Conservation (phyloP, 352 stramenopile genomes). For the Plasmopara halstedii region DNA sequence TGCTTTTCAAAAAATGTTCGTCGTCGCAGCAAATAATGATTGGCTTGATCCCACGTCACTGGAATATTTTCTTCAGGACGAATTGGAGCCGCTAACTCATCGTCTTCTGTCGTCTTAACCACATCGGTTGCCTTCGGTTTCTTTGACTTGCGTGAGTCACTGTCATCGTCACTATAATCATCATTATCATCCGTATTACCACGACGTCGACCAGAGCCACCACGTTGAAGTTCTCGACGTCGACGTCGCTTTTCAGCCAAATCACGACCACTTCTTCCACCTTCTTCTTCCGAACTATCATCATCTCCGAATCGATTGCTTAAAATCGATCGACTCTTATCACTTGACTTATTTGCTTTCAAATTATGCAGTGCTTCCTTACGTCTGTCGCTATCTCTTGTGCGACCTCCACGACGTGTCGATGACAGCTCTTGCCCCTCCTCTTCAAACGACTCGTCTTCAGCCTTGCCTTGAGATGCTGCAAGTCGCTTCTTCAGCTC, state of each 20-base stretch:
- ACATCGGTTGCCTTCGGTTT: constrained; percentile 19
- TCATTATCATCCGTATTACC: constrained; percentile 22
- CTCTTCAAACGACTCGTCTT: constrained; percentile 28
- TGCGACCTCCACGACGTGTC: constrained; percentile 51
- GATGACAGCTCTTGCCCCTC: constrained; percentile 26
- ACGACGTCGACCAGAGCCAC: constrained; percentile 20
- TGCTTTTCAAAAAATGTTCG: constrained; percentile 78
- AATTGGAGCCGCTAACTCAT: constrained; percentile 36
- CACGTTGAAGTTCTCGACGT: constrained; percentile 61
- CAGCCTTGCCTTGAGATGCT: constrained; percentile 38
- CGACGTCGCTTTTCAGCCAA: constrained; percentile 70
- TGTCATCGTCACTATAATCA: constrained; percentile 41
- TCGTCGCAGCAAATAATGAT: constrained; percentile 70
- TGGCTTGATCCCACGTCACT: constrained; percentile 67
- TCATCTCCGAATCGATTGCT: constrained; percentile 62
- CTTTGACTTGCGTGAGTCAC: constrained; percentile 26
- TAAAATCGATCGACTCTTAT: constrained; percentile 74
- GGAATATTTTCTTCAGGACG: constrained; percentile 60
- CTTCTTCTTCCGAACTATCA: constrained; percentile 39
- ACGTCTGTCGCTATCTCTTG: constrained; percentile 55
- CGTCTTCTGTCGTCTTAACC: constrained; percentile 33
- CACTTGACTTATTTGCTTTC: constrained; percentile 67
- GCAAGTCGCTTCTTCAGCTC: constrained; percentile 76
- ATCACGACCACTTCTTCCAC: constrained; percentile 34
- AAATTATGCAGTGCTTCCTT: constrained; percentile 77